Evolutionary conservation across 2,329 filamentous ascomycete genomes (phyloP).

Genomic region (Botrytis tulipae): DNA sequence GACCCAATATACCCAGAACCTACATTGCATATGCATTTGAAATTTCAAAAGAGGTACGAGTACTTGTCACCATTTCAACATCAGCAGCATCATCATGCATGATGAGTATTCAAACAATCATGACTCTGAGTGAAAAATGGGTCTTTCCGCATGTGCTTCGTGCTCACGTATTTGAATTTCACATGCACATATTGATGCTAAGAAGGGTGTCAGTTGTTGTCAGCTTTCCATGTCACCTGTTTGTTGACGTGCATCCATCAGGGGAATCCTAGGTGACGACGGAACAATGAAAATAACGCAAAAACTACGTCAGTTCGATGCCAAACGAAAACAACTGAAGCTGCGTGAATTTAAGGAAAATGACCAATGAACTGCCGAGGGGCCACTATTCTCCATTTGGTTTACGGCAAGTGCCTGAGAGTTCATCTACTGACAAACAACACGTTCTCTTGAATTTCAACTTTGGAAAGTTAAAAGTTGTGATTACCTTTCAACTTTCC

Average conservation of each 20-base stretch:
- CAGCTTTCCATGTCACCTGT: conserved; percentile 1
- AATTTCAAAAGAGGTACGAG: neutral
- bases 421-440: neutral
- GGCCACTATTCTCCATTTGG: neutral
- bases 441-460: neutral
- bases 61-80: neutral
- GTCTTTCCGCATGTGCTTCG: neutral
- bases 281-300: neutral
- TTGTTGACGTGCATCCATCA: conserved; percentile 3
- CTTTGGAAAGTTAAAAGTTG: neutral
- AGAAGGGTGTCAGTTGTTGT: conserved; percentile 6
- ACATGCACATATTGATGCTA: neutral
- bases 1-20: neutral
- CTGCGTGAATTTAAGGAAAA: neutral
- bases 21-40: conserved; percentile 13
- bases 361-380: neutral
- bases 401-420: neutral
- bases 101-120: neutral
- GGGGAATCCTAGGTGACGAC: neutral
- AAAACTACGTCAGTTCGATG: neutral
- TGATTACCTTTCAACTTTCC: conserved; percentile 1
- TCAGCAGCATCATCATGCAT: conserved; percentile 9
- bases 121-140: neutral
- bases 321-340: neutral
- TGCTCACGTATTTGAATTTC: neutral